A percentile compares a stretch with the other conserved stretches of the same genome.
These are phyloP conservation scores for Dothideomycetes sp. DNA, from an alignment of 2,329 filamentous ascomycete genomes.

Conservation along the genomic window DNA sequence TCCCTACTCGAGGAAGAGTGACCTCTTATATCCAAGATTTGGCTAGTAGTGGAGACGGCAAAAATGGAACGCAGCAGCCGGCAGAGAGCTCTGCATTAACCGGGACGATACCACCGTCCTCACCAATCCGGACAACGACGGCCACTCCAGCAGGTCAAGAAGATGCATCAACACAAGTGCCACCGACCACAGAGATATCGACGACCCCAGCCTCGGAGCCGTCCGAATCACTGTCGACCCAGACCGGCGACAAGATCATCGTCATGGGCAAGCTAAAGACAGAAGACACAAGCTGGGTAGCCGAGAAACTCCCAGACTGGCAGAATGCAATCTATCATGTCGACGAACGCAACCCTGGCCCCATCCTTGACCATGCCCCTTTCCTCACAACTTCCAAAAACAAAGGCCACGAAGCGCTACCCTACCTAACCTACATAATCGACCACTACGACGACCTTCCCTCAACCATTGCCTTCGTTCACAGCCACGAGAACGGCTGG, in stretches of 20 bases:
- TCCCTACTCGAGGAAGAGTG: background rate
- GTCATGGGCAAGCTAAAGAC: conserved; percentile 42
- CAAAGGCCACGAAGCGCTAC: conserved; percentile 35
- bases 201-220: background rate
- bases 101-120: background rate
- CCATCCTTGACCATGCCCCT: conserved; percentile 9
- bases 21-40: background rate
- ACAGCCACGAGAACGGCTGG: conserved; percentile 16
- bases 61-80: no score
- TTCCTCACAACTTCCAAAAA: conserved; percentile 16
- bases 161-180: background rate
- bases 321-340: conserved; percentile 34
- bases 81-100: no score
- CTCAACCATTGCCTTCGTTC: conserved; percentile 16
- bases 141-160: background rate
- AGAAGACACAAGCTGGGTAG: conserved; percentile 46
- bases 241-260: conserved; percentile 36
- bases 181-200: background rate
- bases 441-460: conserved; percentile 30
- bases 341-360: conserved; percentile 18
- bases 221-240: conserved; percentile 28
- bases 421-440: conserved; percentile 36
- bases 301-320: conserved; percentile 38
- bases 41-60: background rate
- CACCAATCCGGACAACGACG: background rate